Percentiles rank a stretch among this genome's conserved stretches.
These are phyloP conservation scores for Paraphoma sp. DNA, from an alignment of 2,329 filamentous ascomycete species.

Conservation along the genomic window DNA sequence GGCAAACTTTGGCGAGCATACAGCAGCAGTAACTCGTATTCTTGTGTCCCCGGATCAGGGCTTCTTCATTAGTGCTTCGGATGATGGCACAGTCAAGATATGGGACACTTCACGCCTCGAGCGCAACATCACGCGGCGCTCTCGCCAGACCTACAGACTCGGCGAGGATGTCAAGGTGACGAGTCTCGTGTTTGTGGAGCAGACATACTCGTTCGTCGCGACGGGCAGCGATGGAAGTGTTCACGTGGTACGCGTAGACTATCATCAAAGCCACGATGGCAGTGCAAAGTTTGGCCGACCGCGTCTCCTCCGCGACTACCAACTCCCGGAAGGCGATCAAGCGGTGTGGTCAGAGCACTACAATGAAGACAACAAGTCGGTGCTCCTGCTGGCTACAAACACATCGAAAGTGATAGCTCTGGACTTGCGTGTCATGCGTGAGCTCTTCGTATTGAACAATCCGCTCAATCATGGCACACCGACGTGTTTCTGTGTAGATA, in stretches of 20 bases:
- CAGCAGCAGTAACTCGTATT: slow-evolving; percentile 80
- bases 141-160: slow-evolving; percentile 84
- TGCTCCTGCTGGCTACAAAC: slow-evolving; percentile 85
- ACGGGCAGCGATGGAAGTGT: slow-evolving; percentile 90
- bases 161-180: slow-evolving; percentile 74
- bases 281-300: slow-evolving; percentile 77
- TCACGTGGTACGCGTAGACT: slow-evolving; percentile 79
- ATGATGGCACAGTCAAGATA: slow-evolving; percentile 88
- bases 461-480: slow-evolving; percentile 90
- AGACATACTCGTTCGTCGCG: slow-evolving; percentile 91
- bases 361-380: slow-evolving; percentile 80
- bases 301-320: slow-evolving; percentile 73
- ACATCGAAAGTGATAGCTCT: slow-evolving; percentile 82
- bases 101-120: slow-evolving; percentile 93
- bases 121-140: slow-evolving; percentile 86
- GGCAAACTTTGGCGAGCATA: slow-evolving; percentile 88
- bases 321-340: slow-evolving; percentile 75
- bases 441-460: slow-evolving; percentile 82
- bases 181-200: slow-evolving; percentile 88
- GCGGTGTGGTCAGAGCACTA: slow-evolving; percentile 94
- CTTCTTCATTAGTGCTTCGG: slow-evolving; percentile 93
- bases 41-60: slow-evolving; percentile 85
- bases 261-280: slow-evolving; percentile 62
- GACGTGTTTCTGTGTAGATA: slow-evolving; percentile 89
- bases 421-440: slow-evolving; percentile 84